A percentile compares a stretch with the other conserved stretches of the same genome.
These are phyloP conservation scores for Tricholoma sp. DNA, from an alignment of 768 basidiomycete species.

Conservation along the genomic window DNA sequence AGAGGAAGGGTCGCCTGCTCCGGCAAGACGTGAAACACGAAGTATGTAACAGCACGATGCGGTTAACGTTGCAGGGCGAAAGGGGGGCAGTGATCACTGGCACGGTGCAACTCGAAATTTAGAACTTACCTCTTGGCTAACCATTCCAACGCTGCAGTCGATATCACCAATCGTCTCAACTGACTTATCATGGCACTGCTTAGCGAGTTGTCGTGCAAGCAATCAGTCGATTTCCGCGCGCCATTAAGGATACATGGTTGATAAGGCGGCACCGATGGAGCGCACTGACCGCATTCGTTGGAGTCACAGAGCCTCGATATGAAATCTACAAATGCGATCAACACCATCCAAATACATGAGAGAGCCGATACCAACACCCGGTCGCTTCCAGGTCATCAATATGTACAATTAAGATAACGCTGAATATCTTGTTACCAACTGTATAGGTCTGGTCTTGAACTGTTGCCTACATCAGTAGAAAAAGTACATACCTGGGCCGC, in stretches of 20 bases:
- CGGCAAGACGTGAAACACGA: constrained; percentile 7
- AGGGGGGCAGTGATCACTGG: not conserved
- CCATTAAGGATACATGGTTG: not conserved
- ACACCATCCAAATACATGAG: not conserved
- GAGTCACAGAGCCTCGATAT: not conserved
- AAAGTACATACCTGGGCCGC: constrained; percentile 11
- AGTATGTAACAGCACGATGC: constrained; percentile 1
- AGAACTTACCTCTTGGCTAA: constrained; percentile 6
- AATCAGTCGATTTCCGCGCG: constrained; percentile 8
- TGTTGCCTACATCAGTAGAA: no score
- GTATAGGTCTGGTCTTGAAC: no score
- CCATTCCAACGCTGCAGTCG: constrained; percentile 7
- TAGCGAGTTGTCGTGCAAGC: constrained; percentile 6
- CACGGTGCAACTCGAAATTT: not conserved
- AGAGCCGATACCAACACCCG: not conserved
- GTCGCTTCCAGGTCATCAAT: constrained; percentile 13
- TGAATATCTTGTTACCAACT: constrained; percentile 15
- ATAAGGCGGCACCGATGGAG: not conserved
- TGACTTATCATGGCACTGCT: constrained; percentile 5
- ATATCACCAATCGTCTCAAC: constrained; percentile 3
- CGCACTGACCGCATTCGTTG: not conserved
- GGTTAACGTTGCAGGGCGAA: not conserved
- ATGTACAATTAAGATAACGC: constrained; percentile 15
- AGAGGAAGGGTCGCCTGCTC: constrained; percentile 1
- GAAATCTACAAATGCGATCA: not conserved